Base-by-base conservation (phyloP, 805 yeast species). In the Blastobotrys mokoenaii region DNA sequence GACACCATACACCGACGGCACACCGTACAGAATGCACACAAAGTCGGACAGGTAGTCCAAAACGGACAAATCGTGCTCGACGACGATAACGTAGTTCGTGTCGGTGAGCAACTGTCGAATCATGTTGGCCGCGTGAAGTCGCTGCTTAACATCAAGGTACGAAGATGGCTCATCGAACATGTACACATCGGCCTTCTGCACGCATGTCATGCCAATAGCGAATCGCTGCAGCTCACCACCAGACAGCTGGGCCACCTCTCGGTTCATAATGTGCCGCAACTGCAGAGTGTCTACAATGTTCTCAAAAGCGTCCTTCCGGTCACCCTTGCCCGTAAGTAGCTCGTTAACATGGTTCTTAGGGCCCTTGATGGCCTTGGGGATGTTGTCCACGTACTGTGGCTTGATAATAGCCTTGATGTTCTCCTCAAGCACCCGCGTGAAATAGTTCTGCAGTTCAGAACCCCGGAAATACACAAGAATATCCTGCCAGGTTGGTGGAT, bases 161-260 rank as follows among this genome's bases (percentile, higher is more conserved):
- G 98, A 93, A 15, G 97, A 89, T 40, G 98, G 98, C 73, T 93
- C 98, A 70, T 93, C 98, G 68, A 93, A 93, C 98, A 93, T 93
- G 71, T 93, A 93, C 38, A 93, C 97, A 57, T 87, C 84, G 46
- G 97, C 97, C 29, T 71, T 73, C 70, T 90, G 97, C 40, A 89
- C 88, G 74, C 96, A 86, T 12, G 97, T 85, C 88, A 93, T 83
- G 58, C 93, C 98, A 63, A 93, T 82, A 40, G 98, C 97, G 63
- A 93, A 93, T 72, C 98, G 82, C 73, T 93, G 98, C 65, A 93
- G 75, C 71, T 93, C 98, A 68, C 98, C 98, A 81, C 98, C 98
- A 40, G 96, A 87, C 53, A 93, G 76, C 58, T 86, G 84, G 43
- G 77, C 74, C 40, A 93, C 84, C 53, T 93, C 98, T 76, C 99